Base-by-base conservation (phyloP, 352 stramenopile species). In the Sclerospora graminicola region DNA sequence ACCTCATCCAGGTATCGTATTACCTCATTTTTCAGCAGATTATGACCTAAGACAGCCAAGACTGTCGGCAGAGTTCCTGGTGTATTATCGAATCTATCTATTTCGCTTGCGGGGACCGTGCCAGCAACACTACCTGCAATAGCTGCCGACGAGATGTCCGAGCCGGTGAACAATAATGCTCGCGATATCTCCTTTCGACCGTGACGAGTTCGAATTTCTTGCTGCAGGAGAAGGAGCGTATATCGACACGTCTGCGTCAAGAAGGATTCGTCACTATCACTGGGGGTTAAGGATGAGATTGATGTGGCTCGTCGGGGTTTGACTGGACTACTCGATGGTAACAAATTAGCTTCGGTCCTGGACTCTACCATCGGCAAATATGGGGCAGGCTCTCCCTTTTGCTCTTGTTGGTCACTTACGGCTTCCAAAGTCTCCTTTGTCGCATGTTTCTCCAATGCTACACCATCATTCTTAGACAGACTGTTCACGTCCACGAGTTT, bases 181-280 rank as follows among this genome's bases (percentile, higher is more conserved):
- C 73, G 66, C 9, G 68, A 66, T 16, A 90, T 81, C 7, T 85
- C 73, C 29, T 79, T 87, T 5, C 74, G 63, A 4, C 75, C 78
- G 39, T 93, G 76, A 27, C 68, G 74, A 21, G 80, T 71, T 0
- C 81, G 74, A 18, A 89, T 84, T 48, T 90, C 76, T 64, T 93
- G 78, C 36, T 89, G 71, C 13, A 93, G 51, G n/a, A 89, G 42
- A 19, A 86, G 41, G 4, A 86, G 44, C 15, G 67, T 73, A 46
- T 81, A 89, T 26, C 76, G 61, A 29, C 76, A 89, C 0, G 73
- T 85, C 39, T 82, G 58, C 1, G 58, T 62, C 33, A 89, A 57
- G 16, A 83, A 90, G 7, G 57, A 51, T 57, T 74, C 57, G 9
- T 68, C 58, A 36, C 57, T 66, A 23, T 68, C 57, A 3, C 45